Evolutionary conservation across 176 grass and related monocot genomes (phyloP).

Genomic region (Tillandsia leiboldiana): DNA sequence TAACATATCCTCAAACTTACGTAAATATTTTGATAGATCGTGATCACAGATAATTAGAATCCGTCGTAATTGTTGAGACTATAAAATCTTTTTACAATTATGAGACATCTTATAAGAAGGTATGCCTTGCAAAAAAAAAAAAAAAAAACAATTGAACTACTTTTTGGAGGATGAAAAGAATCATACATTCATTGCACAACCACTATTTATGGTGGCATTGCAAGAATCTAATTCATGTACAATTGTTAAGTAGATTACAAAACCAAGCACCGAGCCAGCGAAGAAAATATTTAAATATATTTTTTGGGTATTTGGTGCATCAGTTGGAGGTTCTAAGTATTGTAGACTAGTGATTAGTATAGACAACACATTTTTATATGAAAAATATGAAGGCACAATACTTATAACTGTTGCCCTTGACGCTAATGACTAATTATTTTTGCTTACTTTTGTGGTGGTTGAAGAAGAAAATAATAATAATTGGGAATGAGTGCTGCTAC

Average conservation of each 20-base stretch:
- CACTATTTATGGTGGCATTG: slow-evolving; percentile 9
- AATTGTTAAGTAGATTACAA: slow-evolving; percentile 10
- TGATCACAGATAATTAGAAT: too few relatives aligned
- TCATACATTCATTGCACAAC: slow-evolving; percentile 10
- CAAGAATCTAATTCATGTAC: slow-evolving; percentile 10
- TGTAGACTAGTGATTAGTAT: slow-evolving; percentile 15
- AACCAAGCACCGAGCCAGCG: background rate
- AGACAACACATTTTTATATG: slow-evolving; percentile 9
- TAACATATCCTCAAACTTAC: background rate
- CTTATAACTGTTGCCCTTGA: slow-evolving; percentile 6
- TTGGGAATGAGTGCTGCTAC: too few relatives aligned
- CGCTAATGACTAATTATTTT: slow-evolving; percentile 9
- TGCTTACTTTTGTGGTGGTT: slow-evolving; percentile 4
- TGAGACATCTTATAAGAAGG: slow-evolving; percentile 7
- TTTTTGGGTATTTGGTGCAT: slow-evolving; percentile 10
- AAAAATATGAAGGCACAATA: slow-evolving; percentile 5
- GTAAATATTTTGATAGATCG: too few relatives aligned
- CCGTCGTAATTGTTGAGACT: slow-evolving; percentile 2
- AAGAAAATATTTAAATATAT: slow-evolving; percentile 9
- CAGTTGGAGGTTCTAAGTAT: background rate
- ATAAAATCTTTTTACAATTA: slow-evolving; percentile 1
- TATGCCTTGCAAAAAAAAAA: slow-evolving; percentile 9
- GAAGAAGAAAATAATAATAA: background rate
- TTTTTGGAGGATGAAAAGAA: slow-evolving; percentile 21
- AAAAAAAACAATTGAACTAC: slow-evolving; percentile 9